These are phyloP conservation scores for Cordyceps farinosa DNA, from an alignment of 2,329 filamentous ascomycete genomes.

Conservation along the genomic window DNA sequence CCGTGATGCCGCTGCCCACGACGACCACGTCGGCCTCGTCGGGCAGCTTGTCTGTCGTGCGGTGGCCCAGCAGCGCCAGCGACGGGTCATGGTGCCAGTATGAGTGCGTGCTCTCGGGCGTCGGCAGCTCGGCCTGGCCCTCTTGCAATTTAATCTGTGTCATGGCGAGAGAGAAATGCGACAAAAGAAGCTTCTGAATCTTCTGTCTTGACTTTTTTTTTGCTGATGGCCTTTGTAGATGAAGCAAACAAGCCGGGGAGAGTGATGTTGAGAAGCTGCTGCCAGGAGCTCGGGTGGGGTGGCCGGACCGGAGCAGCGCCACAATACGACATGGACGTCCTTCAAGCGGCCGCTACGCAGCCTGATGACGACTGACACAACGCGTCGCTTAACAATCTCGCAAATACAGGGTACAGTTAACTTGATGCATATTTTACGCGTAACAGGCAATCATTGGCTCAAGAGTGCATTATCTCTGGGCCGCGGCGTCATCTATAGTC, in stretches of 20 bases:
- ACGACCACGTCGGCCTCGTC: conserved; percentile 63
- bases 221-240: not conserved
- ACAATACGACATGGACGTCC: not conserved
- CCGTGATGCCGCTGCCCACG: conserved; percentile 73
- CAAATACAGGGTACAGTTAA: not conserved
- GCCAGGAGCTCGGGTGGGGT: not conserved
- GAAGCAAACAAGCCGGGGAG: not conserved
- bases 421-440: not conserved
- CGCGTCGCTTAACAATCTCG: not conserved
- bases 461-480: not conserved
- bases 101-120: conserved; percentile 56
- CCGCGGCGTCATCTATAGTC: not conserved
- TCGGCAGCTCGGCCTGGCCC: conserved; percentile 55
- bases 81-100: conserved; percentile 75
- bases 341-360: not conserved
- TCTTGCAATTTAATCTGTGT: conserved; percentile 28
- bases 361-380: conserved; percentile 1
- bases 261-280: not conserved
- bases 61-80: conserved; percentile 60
- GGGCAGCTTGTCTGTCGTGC: conserved; percentile 62
- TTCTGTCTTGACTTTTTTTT: not conserved
- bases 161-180: conserved; percentile 26
- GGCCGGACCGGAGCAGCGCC: not conserved
- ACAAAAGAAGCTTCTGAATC: not conserved
- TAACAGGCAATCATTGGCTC: no score